Evolutionary conservation across 768 basidiomycete species (phyloP).

Genomic region (Lepiota brunneoincarnata): DNA sequence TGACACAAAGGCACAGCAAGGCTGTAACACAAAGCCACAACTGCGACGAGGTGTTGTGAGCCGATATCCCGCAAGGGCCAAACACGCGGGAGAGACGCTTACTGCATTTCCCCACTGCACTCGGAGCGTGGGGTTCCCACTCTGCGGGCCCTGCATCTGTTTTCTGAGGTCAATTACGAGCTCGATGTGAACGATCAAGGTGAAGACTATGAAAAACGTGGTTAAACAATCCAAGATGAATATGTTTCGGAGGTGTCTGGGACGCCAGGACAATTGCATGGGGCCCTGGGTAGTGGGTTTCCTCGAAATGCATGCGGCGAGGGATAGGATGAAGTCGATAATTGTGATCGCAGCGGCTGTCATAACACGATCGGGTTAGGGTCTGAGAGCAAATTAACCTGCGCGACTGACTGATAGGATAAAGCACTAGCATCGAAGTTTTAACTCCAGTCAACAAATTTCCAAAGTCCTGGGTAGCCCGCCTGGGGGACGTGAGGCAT

Average conservation of each 20-base stretch:
- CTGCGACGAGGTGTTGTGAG: background rate
- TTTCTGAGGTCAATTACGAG: constrained; percentile 1
- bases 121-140: background rate
- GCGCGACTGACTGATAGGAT: background rate
- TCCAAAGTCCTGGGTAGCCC: background rate
- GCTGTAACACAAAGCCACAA: constrained; percentile 1
- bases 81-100: background rate
- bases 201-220: constrained; percentile 1
- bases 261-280: background rate
- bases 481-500: background rate
- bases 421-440: background rate
- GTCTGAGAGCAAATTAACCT: no score
- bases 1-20: background rate
- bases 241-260: background rate
- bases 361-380: background rate
- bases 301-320: background rate
- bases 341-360: background rate
- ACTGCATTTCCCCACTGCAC: constrained; percentile 5
- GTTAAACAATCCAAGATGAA: background rate
- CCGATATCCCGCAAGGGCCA: no score
- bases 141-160: background rate
- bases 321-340: background rate
- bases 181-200: constrained; percentile 4
- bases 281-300: background rate
- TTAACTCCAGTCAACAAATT: background rate